phyloP scores from a whole-genome alignment of 257 asterid species.

The Nicotiana obtusifolia region DNA sequence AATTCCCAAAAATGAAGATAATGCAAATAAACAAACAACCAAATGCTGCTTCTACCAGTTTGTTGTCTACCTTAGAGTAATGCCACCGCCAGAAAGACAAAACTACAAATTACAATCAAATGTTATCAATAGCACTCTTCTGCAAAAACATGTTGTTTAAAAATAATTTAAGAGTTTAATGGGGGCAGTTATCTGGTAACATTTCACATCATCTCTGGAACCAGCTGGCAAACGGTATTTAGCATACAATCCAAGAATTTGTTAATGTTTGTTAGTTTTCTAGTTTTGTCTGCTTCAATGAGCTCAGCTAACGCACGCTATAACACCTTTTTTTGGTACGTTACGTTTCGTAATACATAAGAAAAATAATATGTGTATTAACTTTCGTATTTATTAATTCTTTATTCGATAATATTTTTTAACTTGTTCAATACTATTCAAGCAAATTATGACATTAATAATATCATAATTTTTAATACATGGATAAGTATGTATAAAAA shows the following conservation, averaged over 20 bases:
- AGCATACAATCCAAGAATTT: not conserved
- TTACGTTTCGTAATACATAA: too few species aligned
- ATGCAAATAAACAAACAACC: too few species aligned
- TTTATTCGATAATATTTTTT: too few species aligned
- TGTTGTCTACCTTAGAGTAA: not conserved
- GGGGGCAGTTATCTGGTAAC: not conserved
- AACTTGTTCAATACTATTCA: too few species aligned
- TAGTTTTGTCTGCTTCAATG: not conserved
- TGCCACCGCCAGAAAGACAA: not conserved
- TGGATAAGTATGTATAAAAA: too few species aligned
- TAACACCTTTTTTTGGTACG: too few species aligned
- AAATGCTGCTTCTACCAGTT: too few species aligned
- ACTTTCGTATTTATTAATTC: too few species aligned
- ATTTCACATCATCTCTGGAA: not conserved
- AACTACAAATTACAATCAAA: not conserved
- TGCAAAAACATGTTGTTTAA: not conserved
- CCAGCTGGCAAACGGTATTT: not conserved
- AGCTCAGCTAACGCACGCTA: not conserved
- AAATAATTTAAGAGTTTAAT: not conserved
- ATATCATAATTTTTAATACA: too few species aligned
- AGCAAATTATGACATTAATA: too few species aligned
- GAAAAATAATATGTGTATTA: too few species aligned
- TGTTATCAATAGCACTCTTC: not conserved
- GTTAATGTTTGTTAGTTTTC: not conserved
- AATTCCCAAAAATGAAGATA: too few species aligned